Percentiles rank a stretch among this genome's conserved stretches.
phyloP scores from a whole-genome alignment of 2,329 filamentous ascomycete species.

The Didymella pomorum region DNA sequence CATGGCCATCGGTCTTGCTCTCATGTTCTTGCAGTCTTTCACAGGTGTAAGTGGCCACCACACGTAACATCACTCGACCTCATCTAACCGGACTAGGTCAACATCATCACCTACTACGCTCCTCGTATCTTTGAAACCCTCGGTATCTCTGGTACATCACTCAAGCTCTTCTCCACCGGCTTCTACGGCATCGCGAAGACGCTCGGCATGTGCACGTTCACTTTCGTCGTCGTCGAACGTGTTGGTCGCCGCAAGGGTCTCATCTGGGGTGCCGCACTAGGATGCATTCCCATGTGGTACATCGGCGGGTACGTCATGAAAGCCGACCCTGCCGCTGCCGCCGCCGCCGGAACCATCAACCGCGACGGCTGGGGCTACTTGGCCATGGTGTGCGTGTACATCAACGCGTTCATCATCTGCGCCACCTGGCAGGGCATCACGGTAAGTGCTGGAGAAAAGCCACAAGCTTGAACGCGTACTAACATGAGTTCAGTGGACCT shows the following conservation, averaged over 20 bases:
- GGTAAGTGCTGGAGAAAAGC: too few species aligned
- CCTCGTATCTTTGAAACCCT: constrained; percentile 53
- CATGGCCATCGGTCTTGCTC: constrained; percentile 49
- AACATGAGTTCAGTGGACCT: too few species aligned
- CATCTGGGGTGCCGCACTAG: constrained; percentile 59
- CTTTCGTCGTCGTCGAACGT: constrained; percentile 51
- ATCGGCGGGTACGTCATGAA: constrained; percentile 64
- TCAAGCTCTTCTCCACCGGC: constrained; percentile 58
- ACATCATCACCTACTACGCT: constrained; percentile 50
- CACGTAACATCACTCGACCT: background rate
- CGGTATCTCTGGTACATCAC: constrained; percentile 55
- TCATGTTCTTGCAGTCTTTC: constrained; percentile 51
- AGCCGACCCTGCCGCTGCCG: constrained; percentile 58
- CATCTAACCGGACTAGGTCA: constrained; percentile 31
- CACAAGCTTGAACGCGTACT: too few species aligned
- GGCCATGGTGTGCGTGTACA: constrained; percentile 64
- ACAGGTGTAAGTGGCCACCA: constrained; percentile 39
- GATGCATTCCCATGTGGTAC: constrained; percentile 60
- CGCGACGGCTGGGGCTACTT: constrained; percentile 60
- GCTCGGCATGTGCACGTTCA: constrained; percentile 53
- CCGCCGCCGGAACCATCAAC: constrained; percentile 52
- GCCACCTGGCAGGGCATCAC: constrained; percentile 55
- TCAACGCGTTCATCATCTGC: constrained; percentile 63
- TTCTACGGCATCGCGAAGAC: constrained; percentile 58
- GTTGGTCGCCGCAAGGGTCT: constrained; percentile 53